phyloP scores from a whole-genome alignment of 371 early-diverging fungal species.

The Chytridium lagenaria region DNA sequence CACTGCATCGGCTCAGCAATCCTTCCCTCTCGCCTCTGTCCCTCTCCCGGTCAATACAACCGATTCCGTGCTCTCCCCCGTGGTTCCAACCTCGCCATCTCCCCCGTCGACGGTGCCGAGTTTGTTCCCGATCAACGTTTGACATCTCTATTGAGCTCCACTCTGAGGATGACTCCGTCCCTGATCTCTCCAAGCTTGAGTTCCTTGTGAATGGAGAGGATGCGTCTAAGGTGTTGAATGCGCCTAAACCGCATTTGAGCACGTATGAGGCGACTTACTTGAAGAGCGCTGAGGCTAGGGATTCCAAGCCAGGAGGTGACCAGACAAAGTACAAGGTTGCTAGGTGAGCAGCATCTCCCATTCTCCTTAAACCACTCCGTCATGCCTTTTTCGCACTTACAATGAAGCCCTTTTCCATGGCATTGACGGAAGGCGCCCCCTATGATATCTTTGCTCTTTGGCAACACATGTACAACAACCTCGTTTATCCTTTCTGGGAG shows the following conservation, averaged over 20 bases:
- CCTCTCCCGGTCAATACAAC: constrained; percentile 34
- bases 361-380: too few relatives aligned
- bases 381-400: too few relatives aligned
- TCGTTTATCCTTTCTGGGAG: background rate
- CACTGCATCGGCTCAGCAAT: constrained; percentile 8
- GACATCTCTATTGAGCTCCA: constrained; percentile 49
- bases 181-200: constrained; percentile 23
- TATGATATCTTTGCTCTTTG: too few relatives aligned
- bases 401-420: too few relatives aligned
- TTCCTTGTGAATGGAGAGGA: constrained; percentile 40
- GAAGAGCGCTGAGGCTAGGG: constrained; percentile 60
- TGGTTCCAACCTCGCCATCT: constrained; percentile 42
- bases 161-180: constrained; percentile 23
- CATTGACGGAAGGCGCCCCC: too few relatives aligned
- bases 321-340: background rate
- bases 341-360: background rate
- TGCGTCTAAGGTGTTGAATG: constrained; percentile 15
- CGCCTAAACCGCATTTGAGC: constrained; percentile 14
- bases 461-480: too few relatives aligned
- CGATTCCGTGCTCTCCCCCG: constrained; percentile 39
- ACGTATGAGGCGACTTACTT: constrained; percentile 46
- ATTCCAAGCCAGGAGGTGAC: constrained; percentile 27
- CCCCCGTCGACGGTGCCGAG: constrained; percentile 50
- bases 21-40: constrained; percentile 10
- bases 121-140: constrained; percentile 42